These are phyloP conservation scores for Cucurbitaria berberidis DNA, from an alignment of 2,329 filamentous ascomycete genomes.

Conservation along the genomic window DNA sequence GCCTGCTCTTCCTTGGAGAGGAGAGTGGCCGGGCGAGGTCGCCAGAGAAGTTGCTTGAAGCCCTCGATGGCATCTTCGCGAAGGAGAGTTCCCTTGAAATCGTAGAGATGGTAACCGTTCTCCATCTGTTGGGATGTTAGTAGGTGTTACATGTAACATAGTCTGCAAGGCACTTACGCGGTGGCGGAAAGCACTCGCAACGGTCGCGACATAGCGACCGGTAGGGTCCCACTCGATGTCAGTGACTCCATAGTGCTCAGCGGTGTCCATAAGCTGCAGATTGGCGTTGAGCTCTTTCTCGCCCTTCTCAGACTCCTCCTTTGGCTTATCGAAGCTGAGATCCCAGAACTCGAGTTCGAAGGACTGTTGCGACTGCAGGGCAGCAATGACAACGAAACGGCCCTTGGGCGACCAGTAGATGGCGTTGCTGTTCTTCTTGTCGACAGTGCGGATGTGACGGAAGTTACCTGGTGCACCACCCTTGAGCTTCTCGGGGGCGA, in stretches of 20 bases:
- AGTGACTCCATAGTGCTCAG: conserved; percentile 96
- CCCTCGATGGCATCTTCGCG: conserved; percentile 92
- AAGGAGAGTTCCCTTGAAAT: conserved; percentile 88
- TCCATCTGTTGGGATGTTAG: conserved; percentile 73
- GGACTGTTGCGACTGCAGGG: conserved; percentile 89
- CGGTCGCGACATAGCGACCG: conserved; percentile 90
- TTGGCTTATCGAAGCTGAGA: conserved; percentile 80
- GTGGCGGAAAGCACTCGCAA: conserved; percentile 95
- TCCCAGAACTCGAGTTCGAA: conserved; percentile 98
- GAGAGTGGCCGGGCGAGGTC: conserved; percentile 87
- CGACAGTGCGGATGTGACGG: conserved; percentile 90
- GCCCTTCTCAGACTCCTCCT: conserved; percentile 86
- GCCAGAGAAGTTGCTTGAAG: conserved; percentile 98
- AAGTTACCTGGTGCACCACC: conserved; percentile 84
- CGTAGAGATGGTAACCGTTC: conserved; percentile 98
- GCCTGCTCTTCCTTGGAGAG: conserved; percentile 97
- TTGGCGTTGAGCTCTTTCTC: conserved; percentile 96
- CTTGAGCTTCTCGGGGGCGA: conserved; percentile 95
- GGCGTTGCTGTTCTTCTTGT: conserved; percentile 99
- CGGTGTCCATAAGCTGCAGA: conserved; percentile 90
- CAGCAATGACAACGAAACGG: conserved; percentile 92
- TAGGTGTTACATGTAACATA: background rate
- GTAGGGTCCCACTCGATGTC: conserved; percentile 98
- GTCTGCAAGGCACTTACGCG: conserved; percentile 68
- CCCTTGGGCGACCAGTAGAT: conserved; percentile 99